phyloP scores from a whole-genome alignment of 257 asterid species.

The Solanum sitiens region DNA sequence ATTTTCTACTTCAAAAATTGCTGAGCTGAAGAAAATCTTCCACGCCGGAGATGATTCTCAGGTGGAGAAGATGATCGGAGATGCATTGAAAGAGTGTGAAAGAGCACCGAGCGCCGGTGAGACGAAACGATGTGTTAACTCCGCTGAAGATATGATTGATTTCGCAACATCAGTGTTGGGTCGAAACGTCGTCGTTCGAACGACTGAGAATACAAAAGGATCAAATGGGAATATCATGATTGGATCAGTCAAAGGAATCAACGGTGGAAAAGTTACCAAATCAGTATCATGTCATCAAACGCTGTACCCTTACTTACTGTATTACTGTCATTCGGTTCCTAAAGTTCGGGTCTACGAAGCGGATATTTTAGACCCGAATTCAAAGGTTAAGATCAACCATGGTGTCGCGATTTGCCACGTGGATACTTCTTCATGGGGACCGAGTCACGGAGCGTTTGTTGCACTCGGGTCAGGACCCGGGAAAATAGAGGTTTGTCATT shows the following conservation, averaged over 20 bases:
- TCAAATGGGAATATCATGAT: conserved; percentile 34
- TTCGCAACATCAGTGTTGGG: conserved; percentile 72
- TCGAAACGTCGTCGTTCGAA: conserved; percentile 53
- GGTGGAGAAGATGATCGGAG: conserved; percentile 32
- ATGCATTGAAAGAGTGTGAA: conserved; percentile 63
- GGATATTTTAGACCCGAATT: conserved; percentile 55
- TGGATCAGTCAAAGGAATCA: conserved; percentile 52
- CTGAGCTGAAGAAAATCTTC: conserved; percentile 40
- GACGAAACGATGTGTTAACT: conserved; percentile 72
- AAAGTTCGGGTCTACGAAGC: conserved; percentile 86
- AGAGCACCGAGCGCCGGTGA: conserved; percentile 70
- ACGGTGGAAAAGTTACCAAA: conserved; percentile 61
- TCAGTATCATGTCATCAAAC: conserved; percentile 93
- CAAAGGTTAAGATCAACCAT: conserved; percentile 44
- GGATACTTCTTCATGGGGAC: conserved; percentile 74
- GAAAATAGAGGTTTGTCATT: conserved; percentile 81
- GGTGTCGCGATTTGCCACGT: conserved; percentile 87
- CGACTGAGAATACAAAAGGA: conserved; percentile 46
- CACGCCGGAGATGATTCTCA: conserved; percentile 50
- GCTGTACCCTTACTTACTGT: conserved; percentile 58
- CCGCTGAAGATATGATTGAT: conserved; percentile 90
- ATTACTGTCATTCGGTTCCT: conserved; percentile 93
- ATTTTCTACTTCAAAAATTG: conserved; percentile 58
- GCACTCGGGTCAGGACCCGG: conserved; percentile 83
- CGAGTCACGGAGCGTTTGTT: conserved; percentile 70